Evolutionary conservation across 345 rosid species (phyloP).

Genomic region (Moricandia moricandioides): DNA sequence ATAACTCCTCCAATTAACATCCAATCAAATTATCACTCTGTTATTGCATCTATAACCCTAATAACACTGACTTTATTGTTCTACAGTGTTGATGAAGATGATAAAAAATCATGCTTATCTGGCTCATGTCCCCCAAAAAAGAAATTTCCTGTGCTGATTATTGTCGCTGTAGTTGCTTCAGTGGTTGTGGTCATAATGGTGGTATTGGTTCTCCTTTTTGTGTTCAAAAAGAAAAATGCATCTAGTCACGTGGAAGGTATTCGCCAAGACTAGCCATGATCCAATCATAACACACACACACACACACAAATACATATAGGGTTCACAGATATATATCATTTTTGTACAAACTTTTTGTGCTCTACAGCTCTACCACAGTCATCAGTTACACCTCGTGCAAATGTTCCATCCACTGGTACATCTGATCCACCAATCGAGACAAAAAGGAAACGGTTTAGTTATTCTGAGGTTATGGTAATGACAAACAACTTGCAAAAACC

Average conservation of each 20-base stretch:
- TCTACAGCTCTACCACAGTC: too few species aligned
- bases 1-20: too few species aligned
- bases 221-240: not conserved
- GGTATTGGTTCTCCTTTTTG: not conserved
- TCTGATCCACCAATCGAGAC: not conserved
- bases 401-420: not conserved
- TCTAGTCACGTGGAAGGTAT: not conserved
- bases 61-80: too few species aligned
- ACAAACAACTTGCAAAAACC: not conserved
- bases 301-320: too few species aligned
- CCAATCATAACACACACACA: too few species aligned
- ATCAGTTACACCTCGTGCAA: too few species aligned
- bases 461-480: not conserved
- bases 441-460: not conserved
- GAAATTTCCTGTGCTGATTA: not conserved
- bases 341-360: too few species aligned
- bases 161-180: not conserved
- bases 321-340: not conserved
- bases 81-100: not conserved
- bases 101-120: not conserved
- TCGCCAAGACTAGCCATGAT: too few species aligned
- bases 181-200: not conserved
- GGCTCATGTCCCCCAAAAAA: too few species aligned
- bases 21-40: too few species aligned
- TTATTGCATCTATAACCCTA: too few species aligned